Evolutionary conservation across 768 basidiomycete species (phyloP).

Genomic region (Trametes coccinea): DNA sequence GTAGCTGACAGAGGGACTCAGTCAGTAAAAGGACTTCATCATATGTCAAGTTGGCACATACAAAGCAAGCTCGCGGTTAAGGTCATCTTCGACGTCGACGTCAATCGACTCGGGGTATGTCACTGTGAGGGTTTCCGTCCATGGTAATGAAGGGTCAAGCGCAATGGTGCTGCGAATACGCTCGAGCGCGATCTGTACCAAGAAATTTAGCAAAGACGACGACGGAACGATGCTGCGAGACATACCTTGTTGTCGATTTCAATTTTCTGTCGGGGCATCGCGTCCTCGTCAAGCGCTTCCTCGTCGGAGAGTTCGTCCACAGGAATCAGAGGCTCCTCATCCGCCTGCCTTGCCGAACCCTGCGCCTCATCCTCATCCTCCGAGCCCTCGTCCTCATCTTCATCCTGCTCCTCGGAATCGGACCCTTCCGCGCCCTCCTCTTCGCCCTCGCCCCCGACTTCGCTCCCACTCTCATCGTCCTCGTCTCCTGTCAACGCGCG

Average conservation of each 20-base stretch:
- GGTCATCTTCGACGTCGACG: conserved; percentile 82
- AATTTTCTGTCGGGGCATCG: conserved; percentile 77
- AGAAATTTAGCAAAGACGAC: conserved; percentile 2
- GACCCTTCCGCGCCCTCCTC: conserved; percentile 36
- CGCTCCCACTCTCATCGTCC: conserved; percentile 27
- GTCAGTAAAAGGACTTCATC: background rate
- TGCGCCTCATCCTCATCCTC: conserved; percentile 28
- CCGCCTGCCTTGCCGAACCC: conserved; percentile 28
- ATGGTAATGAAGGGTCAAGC: conserved; percentile 71
- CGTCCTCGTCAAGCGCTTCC: conserved; percentile 72
- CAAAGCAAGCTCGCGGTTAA: conserved; percentile 96
- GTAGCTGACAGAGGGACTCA: conserved; percentile 57
- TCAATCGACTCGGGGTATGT: conserved; percentile 73
- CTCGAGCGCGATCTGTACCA: conserved; percentile 65
- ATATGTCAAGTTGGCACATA: conserved; percentile 44
- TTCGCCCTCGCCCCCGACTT: conserved; percentile 31
- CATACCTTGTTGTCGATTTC: conserved; percentile 79
- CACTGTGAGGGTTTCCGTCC: conserved; percentile 81
- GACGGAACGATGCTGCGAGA: conserved; percentile 6
- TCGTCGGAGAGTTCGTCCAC: conserved; percentile 68
- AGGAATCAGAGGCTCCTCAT: conserved; percentile 44
- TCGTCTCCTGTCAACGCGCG: conserved; percentile 40
- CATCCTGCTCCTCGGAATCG: conserved; percentile 38
- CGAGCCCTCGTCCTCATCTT: conserved; percentile 29
- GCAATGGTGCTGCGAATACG: conserved; percentile 79